Percentiles rank a stretch among this genome's conserved stretches.
These are phyloP conservation scores for Diphasiastrum complanatum DNA, from an alignment of 83 land plant genomes.

Conservation along the genomic window DNA sequence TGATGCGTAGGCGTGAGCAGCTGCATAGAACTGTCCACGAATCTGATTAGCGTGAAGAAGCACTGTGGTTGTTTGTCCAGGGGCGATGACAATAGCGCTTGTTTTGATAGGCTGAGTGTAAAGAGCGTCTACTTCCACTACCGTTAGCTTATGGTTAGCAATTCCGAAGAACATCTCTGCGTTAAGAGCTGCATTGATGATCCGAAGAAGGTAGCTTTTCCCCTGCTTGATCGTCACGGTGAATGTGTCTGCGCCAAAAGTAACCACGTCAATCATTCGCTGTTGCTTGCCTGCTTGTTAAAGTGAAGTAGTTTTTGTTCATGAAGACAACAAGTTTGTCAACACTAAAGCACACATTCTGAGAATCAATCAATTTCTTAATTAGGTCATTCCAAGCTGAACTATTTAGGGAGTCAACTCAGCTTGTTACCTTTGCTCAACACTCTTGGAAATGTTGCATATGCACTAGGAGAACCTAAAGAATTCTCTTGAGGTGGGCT, in stretches of 20 bases:
- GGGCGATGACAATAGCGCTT: constrained; percentile 41
- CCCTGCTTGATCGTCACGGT: constrained; percentile 37
- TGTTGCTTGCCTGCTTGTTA: no score
- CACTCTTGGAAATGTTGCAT: no score
- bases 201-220: constrained; percentile 49
- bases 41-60: constrained; percentile 29
- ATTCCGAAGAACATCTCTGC: constrained; percentile 52
- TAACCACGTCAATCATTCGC: no score
- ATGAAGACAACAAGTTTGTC: no score
- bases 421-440: no score
- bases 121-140: constrained; percentile 61
- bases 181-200: constrained; percentile 56
- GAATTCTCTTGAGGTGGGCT: no score
- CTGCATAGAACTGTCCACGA: constrained; percentile 17
- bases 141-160: constrained; percentile 57
- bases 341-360: no score
- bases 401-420: no score
- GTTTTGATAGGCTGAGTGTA: constrained; percentile 51
- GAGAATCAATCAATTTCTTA: no score
- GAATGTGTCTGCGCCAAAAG: constrained; percentile 33
- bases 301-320: no score
- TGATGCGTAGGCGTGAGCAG: not conserved
- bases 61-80: constrained; percentile 68
- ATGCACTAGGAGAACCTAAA: no score
- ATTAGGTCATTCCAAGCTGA: no score